phyloP scores from a whole-genome alignment of 208 protist species.

The Trypanosoma cruzi region DNA sequence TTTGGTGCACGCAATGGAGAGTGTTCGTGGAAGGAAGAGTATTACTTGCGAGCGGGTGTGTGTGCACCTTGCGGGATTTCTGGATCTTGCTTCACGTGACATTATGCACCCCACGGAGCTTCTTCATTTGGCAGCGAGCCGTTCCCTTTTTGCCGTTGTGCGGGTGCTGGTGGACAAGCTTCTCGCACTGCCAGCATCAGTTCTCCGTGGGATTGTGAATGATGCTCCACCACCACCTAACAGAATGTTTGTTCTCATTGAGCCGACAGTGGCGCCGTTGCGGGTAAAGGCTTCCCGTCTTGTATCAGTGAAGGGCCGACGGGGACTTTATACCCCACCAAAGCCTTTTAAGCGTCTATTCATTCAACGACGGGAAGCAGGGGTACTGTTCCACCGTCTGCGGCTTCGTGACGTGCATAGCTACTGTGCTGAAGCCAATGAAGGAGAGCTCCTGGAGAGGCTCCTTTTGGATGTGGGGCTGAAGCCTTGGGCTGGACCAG shows the following conservation, averaged over 20 bases:
- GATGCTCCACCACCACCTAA: conserved; percentile 40
- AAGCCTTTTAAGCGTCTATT: conserved; percentile 50
- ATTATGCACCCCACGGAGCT: conserved; percentile 60
- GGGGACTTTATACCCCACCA: conserved; percentile 42
- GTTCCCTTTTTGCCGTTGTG: conserved; percentile 48
- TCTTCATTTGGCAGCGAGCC: conserved; percentile 62
- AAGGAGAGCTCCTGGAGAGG: conserved; percentile 40
- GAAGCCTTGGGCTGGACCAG: conserved; percentile 53
- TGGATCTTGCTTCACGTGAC: conserved; percentile 25
- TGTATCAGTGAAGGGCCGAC: conserved; percentile 35
- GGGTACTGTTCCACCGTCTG: conserved; percentile 51
- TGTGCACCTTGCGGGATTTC: conserved; percentile 8
- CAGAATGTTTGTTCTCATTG: conserved; percentile 37
- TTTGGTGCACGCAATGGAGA: conserved; percentile 39
- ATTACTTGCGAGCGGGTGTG: conserved; percentile 18
- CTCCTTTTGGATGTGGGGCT: conserved; percentile 51
- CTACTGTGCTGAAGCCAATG: conserved; percentile 55
- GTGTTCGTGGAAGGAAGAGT: conserved; percentile 20
- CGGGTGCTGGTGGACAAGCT: conserved; percentile 40
- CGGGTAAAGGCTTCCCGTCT: conserved; percentile 28
- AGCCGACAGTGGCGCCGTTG: conserved; percentile 43
- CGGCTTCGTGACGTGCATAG: conserved; percentile 73
- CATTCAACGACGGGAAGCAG: conserved; percentile 23
- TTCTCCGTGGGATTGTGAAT: conserved; percentile 43
- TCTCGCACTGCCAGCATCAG: conserved; percentile 34